phyloP scores from a whole-genome alignment of 2,329 filamentous ascomycete genomes.

The Alternaria panax region DNA sequence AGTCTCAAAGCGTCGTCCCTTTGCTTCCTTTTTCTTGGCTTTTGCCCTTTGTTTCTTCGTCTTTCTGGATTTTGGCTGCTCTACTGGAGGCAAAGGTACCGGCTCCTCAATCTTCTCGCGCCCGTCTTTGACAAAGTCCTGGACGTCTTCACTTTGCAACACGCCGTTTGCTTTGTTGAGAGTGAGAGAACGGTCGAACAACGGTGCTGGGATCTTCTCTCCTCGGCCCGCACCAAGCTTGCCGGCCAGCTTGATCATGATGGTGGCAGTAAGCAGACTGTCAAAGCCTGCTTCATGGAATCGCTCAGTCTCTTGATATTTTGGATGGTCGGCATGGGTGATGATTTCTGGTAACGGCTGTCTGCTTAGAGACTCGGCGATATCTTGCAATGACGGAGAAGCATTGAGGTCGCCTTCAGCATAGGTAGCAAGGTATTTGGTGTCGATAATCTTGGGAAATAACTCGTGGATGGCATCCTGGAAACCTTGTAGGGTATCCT shows the following conservation, averaged over 20 bases:
- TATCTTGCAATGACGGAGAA: constrained; percentile 57
- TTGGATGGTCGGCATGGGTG: constrained; percentile 40
- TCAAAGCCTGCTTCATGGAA: constrained; percentile 71
- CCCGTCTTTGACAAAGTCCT: constrained; percentile 24
- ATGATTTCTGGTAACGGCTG: constrained; percentile 54
- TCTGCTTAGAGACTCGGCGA: constrained; percentile 53
- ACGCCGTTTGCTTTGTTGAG: constrained; percentile 1
- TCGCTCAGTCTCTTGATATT: constrained; percentile 52
- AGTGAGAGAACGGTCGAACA: not conserved
- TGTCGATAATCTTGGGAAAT: constrained; percentile 67
- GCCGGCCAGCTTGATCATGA: constrained; percentile 64
- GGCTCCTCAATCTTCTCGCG: constrained; percentile 26
- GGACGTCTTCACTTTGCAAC: constrained; percentile 8
- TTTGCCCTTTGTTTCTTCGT: constrained; percentile 23
- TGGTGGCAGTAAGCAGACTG: constrained; percentile 66
- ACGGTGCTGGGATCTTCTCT: constrained; percentile 2
- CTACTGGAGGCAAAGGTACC: constrained; percentile 23
- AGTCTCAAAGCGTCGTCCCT: constrained; percentile 28
- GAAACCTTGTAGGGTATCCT: constrained; percentile 61
- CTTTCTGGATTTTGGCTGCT: not conserved
- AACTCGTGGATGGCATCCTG: constrained; percentile 57
- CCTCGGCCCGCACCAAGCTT: constrained; percentile 55
- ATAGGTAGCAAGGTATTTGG: constrained; percentile 69
- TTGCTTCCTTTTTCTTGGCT: constrained; percentile 21
- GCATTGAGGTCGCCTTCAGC: constrained; percentile 62